Conservation (phyloP, 805 yeast genomes). For the Hanseniaspora taiwanica region DNA sequence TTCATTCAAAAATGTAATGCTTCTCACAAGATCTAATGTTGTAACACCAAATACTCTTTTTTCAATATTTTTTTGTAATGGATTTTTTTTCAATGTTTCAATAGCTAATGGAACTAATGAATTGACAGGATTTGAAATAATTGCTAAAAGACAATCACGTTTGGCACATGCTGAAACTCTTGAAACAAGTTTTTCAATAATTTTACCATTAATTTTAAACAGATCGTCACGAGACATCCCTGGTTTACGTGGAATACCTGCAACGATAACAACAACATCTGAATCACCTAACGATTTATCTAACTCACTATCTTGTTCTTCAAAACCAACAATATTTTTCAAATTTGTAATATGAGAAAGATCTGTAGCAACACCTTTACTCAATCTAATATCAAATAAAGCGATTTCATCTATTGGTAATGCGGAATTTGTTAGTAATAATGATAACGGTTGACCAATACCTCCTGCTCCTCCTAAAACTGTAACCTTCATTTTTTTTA, state of each 20-base stretch:
- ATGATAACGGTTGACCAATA: conserved; percentile 60
- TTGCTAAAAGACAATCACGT: conserved; percentile 52
- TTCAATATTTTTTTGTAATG: conserved; percentile 21
- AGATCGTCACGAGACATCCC: conserved; percentile 84
- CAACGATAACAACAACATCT: conserved; percentile 79
- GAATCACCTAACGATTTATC: conserved; percentile 61
- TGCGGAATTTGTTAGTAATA: conserved; percentile 57
- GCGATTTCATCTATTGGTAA: conserved; percentile 50
- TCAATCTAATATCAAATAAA: conserved; percentile 60
- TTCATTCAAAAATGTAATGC: conserved; percentile 49
- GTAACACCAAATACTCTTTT: conserved; percentile 75
- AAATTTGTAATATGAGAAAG: conserved; percentile 64
- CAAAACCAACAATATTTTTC: no score
- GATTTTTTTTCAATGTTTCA: conserved; percentile 55
- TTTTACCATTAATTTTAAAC: conserved; percentile 73
- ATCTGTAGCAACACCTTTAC: conserved; percentile 75
- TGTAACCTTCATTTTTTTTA: conserved; percentile 39
- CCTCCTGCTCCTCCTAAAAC: conserved; percentile 83
- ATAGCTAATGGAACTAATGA: conserved; percentile 77
- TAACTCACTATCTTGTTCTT: no score
- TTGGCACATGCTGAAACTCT: conserved; percentile 45
- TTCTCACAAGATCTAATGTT: conserved; percentile 64
- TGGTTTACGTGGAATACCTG: conserved; percentile 83
- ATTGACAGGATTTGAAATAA: conserved; percentile 76
- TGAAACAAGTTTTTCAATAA: conserved; percentile 64